Evolutionary conservation across 2,329 filamentous ascomycete species (phyloP), one percentile per base, ranked within the genome.

Genomic region (Cordyceps cicadae): DNA sequence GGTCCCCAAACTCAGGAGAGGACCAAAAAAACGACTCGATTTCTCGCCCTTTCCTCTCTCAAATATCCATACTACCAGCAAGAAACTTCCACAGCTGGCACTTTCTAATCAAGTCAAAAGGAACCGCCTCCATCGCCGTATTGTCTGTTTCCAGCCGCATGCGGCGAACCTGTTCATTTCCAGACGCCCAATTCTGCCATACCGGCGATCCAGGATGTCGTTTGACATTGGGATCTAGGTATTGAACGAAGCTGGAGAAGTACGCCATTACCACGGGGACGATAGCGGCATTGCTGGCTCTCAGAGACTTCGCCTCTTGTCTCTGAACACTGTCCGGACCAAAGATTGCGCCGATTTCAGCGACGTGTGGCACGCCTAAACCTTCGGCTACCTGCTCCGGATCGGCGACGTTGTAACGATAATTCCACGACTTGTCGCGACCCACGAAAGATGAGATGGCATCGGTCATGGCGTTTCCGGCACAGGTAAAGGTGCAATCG

Each of bases 351-450:
- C 75, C 73, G 15, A 70, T 69, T 49, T 82, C 78, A 62, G 76
- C 77, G 15, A 78, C 70, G 67, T 83, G 80, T 32, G 75, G 77
- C 3, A 80, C 77, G 21, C 80, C 80, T 3, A 76, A 62, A 0
- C 80, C 80, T 0, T 60, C 37, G 6, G 70, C 70, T 0, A 65
- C 56, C 64, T 74, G 70, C 17, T 67, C 62, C 1, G 66, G 61
- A 67, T 81, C 79, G 43, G 67, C 66, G 24, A 82, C 77, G 69
- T 81, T 76, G 72, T 77, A 82, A 45, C 75, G 76, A 69, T 82
- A 83, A 29, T 73, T 72, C 74, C 77, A 83, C 17, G 74, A 65
- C 48, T 55, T 62, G 7, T 66, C 55, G n/a, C 62, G 54, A 8
- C 65, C 49, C 24, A 52, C 59, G 37, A 56, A 51, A 1, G 55